Evolutionary conservation across 441 rosid genomes (phyloP).

Genomic region (Populus hybrid): DNA sequence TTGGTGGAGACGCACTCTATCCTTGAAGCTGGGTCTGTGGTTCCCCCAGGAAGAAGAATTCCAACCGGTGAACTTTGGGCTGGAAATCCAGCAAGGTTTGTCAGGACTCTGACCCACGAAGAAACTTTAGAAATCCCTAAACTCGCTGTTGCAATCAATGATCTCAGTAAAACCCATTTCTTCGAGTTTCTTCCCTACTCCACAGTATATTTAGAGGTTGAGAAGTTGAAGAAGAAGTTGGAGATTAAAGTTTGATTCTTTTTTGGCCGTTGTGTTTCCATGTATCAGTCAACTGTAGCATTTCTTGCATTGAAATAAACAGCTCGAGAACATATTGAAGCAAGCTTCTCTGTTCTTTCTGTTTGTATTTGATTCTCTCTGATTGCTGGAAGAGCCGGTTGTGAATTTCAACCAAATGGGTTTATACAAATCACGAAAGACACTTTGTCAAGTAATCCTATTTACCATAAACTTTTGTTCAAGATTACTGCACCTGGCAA

Average conservation of each 20-base stretch:
- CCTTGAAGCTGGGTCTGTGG: conserved; percentile 96
- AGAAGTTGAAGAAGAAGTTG: conserved; percentile 75
- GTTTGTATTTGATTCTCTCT: conserved; percentile 26
- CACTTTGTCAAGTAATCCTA: background rate
- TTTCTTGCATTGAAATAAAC: conserved; percentile 47
- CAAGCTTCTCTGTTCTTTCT: conserved; percentile 23
- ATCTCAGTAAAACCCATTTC: conserved; percentile 74
- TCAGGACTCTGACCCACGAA: conserved; percentile 79
- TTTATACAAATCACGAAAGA: conserved; percentile 1
- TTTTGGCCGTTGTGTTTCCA: conserved; percentile 13
- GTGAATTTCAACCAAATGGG: conserved; percentile 32
- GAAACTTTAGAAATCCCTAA: conserved; percentile 91
- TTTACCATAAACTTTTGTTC: background rate
- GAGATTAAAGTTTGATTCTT: conserved; percentile 57
- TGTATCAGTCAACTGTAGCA: conserved; percentile 27
- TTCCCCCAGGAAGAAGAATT: conserved; percentile 96
- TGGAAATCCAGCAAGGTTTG: conserved; percentile 93
- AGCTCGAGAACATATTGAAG: conserved; percentile 40
- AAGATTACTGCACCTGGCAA: background rate
- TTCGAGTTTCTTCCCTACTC: conserved; percentile 92
- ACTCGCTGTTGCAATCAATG: conserved; percentile 91
- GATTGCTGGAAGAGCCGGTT: conserved; percentile 26
- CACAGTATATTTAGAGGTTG: conserved; percentile 89
- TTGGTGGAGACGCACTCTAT: conserved; percentile 87
- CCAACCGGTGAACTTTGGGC: conserved; percentile 99